These are phyloP conservation scores for Leccinum proliferum DNA, from an alignment of 1,284 basidiomycete species.

Conservation along the genomic window DNA sequence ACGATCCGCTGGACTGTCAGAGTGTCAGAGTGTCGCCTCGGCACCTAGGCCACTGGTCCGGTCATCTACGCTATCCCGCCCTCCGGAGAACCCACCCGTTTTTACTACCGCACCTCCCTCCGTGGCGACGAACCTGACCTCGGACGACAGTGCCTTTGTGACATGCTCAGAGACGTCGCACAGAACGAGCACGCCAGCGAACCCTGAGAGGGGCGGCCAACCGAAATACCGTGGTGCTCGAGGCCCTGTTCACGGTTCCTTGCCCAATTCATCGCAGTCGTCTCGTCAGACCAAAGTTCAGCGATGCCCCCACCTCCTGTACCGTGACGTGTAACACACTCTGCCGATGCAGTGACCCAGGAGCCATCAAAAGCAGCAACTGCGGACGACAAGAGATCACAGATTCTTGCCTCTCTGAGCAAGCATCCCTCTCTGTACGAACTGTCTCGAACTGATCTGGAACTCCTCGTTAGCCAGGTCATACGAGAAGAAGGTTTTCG, in stretches of 20 bases:
- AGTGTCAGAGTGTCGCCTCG: constrained; percentile 7
- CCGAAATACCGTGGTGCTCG: constrained; percentile 4
- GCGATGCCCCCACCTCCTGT: constrained; percentile 27
- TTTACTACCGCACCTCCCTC: constrained; percentile 10
- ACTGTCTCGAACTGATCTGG: constrained; percentile 40
- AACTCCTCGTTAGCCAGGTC: constrained; percentile 44
- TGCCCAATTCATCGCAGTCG: constrained; percentile 30
- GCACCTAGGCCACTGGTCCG: constrained; percentile 2
- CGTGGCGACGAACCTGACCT: constrained; percentile 14
- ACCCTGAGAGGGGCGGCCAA: background rate
- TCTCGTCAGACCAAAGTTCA: constrained; percentile 18
- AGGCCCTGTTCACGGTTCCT: constrained; percentile 15
- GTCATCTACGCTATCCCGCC: background rate
- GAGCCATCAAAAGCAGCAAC: constrained; percentile 2
- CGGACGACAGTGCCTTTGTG: constrained; percentile 26
- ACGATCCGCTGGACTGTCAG: background rate
- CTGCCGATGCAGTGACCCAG: constrained; percentile 3
- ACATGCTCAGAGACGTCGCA: constrained; percentile 27
- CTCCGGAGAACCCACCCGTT: constrained; percentile 1
- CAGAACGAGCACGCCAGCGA: constrained; percentile 2
- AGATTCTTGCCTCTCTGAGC: constrained; percentile 34
- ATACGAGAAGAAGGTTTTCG: constrained; percentile 55
- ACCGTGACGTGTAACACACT: constrained; percentile 8
- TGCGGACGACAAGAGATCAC: constrained; percentile 13
- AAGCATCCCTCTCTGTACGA: constrained; percentile 41